phyloP scores from a whole-genome alignment of 2,329 filamentous ascomycete genomes.

The Colletotrichum somersetense region DNA sequence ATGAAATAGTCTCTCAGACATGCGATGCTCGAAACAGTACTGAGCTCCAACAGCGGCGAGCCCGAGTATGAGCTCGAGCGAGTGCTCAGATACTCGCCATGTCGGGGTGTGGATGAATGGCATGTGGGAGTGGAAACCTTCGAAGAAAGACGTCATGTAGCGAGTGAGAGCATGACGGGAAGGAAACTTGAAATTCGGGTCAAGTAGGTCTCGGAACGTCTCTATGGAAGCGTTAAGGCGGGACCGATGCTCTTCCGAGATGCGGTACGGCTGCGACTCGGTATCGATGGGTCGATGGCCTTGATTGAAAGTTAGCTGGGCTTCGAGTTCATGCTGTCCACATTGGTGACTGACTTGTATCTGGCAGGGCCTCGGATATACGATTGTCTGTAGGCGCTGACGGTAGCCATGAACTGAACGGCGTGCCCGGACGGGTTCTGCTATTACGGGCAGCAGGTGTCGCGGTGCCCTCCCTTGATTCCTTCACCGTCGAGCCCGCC shows the following conservation, averaged over 20 bases:
- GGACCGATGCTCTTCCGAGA: slow-evolving; percentile 52
- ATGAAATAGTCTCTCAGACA: slow-evolving; percentile 51
- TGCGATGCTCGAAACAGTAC: slow-evolving; percentile 54
- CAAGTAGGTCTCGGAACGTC: slow-evolving; percentile 47
- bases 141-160: slow-evolving; percentile 53
- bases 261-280: slow-evolving; percentile 43
- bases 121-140: slow-evolving; percentile 55
- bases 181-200: slow-evolving; percentile 50
- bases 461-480: slow-evolving; percentile 38
- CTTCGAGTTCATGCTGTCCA: background rate
- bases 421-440: slow-evolving; percentile 48
- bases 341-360: slow-evolving; percentile 42
- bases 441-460: slow-evolving; percentile 30
- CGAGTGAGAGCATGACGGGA: slow-evolving; percentile 53
- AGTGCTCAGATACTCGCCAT: slow-evolving; percentile 49
- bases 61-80: slow-evolving; percentile 50
- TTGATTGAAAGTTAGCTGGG: slow-evolving; percentile 4
- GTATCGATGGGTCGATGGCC: slow-evolving; percentile 41
- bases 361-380: slow-evolving; percentile 44
- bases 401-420: slow-evolving; percentile 55
- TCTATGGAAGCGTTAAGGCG: slow-evolving; percentile 46
- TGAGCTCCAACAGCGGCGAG: slow-evolving; percentile 53
- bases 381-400: slow-evolving; percentile 51
- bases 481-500: slow-evolving; percentile 43
- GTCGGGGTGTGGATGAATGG: slow-evolving; percentile 54